Evolutionary conservation across 805 yeast species (phyloP).

Genomic region (Saccharomycopsis vini): DNA sequence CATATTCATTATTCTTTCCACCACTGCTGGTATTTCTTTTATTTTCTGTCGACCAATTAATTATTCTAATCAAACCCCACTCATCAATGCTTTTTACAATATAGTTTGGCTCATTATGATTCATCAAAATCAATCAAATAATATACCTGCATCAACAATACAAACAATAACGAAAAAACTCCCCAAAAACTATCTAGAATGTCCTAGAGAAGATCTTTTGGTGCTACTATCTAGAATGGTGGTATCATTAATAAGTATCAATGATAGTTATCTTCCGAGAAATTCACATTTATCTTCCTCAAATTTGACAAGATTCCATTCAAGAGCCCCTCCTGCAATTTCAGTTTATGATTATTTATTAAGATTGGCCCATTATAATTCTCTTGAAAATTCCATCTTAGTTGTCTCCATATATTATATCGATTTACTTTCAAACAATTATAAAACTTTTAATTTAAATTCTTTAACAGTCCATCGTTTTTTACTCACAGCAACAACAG

Average conservation of each 20-base stretch:
- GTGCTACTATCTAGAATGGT: slow-evolving; percentile 73
- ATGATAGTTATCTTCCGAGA: slow-evolving; percentile 43
- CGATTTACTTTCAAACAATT: slow-evolving; percentile 71
- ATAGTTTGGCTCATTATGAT: too few relatives aligned
- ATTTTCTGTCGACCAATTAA: too few relatives aligned
- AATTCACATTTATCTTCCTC: slow-evolving; percentile 22
- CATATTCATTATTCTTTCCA: too few relatives aligned
- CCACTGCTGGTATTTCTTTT: too few relatives aligned
- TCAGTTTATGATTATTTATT: slow-evolving; percentile 69
- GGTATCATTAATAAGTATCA: slow-evolving; percentile 59
- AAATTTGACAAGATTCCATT: slow-evolving; percentile 79
- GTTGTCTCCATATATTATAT: slow-evolving; percentile 82
- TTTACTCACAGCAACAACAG: slow-evolving; percentile 79
- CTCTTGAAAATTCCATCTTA: slow-evolving; percentile 74
- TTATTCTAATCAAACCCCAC: too few relatives aligned
- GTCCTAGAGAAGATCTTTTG: slow-evolving; percentile 64
- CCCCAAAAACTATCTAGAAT: slow-evolving; percentile 49
- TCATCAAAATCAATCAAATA: too few relatives aligned
- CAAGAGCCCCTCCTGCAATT: slow-evolving; percentile 85
- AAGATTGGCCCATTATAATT: slow-evolving; percentile 74
- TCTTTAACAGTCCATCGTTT: slow-evolving; percentile 92
- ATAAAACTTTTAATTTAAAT: slow-evolving; percentile 72
- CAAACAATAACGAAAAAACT: slow-evolving; percentile 23
- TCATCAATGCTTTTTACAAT: too few relatives aligned
- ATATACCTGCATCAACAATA: neutral